A percentile compares a stretch with the other conserved stretches of the same genome.
These are phyloP conservation scores for Papiliotrema fonsecae DNA, from an alignment of 1,284 basidiomycete species.

Conservation along the genomic window DNA sequence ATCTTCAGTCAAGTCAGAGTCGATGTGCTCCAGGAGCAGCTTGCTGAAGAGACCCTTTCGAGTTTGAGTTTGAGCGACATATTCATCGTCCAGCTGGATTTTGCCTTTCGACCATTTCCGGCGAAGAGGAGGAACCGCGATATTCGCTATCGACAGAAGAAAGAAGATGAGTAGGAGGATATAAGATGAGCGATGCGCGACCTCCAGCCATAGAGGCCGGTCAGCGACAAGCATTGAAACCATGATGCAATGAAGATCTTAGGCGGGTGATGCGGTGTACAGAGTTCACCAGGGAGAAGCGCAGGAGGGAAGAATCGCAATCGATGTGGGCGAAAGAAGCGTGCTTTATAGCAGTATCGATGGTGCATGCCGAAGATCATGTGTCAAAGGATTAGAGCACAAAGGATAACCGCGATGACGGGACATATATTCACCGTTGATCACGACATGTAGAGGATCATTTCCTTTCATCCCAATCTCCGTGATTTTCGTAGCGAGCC, in stretches of 20 bases:
- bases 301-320: background rate
- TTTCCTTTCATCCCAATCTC: too few relatives aligned
- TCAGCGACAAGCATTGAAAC: background rate
- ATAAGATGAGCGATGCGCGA: background rate
- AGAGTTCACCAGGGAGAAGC: background rate
- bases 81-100: slow-evolving; percentile 5
- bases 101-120: background rate
- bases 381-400: background rate
- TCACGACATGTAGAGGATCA: too few relatives aligned
- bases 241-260: too few relatives aligned
- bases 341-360: background rate
- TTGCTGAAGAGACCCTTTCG: slow-evolving; percentile 6
- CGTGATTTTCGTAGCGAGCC: too few relatives aligned
- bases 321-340: background rate
- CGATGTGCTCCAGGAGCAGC: slow-evolving; percentile 10
- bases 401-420: too few relatives aligned
- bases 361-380: background rate
- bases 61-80: background rate
- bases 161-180: background rate
- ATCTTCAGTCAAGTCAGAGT: slow-evolving; percentile 4
- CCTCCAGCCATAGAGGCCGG: slow-evolving; percentile 4
- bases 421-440: too few relatives aligned
- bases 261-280: too few relatives aligned
- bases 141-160: slow-evolving; percentile 2
- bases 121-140: background rate